Evolutionary conservation across 176 grass and related monocot genomes (phyloP).

Genomic region (Aegilops speltoides): DNA sequence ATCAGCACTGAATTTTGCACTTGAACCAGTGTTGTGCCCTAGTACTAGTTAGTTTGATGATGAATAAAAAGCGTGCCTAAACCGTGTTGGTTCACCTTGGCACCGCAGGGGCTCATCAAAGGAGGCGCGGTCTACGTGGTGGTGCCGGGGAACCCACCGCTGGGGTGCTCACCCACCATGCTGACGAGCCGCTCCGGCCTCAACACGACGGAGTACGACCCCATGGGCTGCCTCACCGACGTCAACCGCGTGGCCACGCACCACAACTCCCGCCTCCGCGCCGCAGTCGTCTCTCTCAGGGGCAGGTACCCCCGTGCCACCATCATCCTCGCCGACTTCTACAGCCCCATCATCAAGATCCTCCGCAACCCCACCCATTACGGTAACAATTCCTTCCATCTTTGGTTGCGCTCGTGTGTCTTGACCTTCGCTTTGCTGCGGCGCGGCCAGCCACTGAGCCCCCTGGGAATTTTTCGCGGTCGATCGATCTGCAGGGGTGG

Average conservation of each 20-base stretch:
- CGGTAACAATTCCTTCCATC: neutral
- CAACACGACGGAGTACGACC: neutral
- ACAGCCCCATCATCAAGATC: neutral
- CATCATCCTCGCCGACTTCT: slow-evolving; percentile 35
- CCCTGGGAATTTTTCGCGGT: neutral
- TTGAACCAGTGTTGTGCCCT: no score
- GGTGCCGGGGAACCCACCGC: slow-evolving; percentile 33
- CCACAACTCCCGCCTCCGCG: slow-evolving; percentile 24
- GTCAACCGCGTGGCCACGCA: slow-evolving; percentile 5
- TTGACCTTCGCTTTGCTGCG: neutral
- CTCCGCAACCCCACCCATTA: neutral
- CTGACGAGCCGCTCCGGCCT: neutral
- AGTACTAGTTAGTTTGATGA: no score
- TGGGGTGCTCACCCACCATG: neutral
- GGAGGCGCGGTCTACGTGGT: slow-evolving; percentile 14
- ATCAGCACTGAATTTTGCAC: neutral
- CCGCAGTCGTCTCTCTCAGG: neutral
- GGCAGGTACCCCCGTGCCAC: neutral
- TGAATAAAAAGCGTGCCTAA: neutral
- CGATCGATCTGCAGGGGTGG: neutral
- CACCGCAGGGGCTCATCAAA: slow-evolving; percentile 8
- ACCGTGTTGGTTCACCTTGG: neutral
- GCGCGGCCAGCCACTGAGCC: neutral
- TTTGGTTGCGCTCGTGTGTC: neutral
- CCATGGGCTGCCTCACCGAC: slow-evolving; percentile 14